Percentiles rank a stretch among this genome's conserved stretches.
Conservation (phyloP, 1,284 basidiomycete species). For the Papiliotrema fonsecae region DNA sequence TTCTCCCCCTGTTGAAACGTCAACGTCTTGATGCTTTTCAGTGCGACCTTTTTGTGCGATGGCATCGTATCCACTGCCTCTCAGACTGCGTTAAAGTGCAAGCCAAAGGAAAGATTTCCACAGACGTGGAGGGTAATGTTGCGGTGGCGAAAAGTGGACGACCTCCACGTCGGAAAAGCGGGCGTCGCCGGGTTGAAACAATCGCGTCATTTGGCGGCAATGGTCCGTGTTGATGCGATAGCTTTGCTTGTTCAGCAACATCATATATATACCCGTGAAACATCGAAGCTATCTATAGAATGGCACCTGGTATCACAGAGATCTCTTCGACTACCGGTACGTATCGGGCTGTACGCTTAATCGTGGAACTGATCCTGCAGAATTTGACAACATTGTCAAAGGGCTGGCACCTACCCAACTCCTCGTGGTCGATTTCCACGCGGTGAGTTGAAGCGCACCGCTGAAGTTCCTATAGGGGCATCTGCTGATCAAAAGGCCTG, state of each 20-base stretch:
- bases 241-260: too few relatives aligned
- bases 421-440: slow-evolving; percentile 42
- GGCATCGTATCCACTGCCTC: neutral
- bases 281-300: too few relatives aligned
- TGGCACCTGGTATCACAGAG: slow-evolving; percentile 5
- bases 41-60: slow-evolving; percentile 50
- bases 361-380: slow-evolving; percentile 12
- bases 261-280: too few relatives aligned
- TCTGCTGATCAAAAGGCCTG: slow-evolving; percentile 19
- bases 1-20: slow-evolving; percentile 68
- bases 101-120: slow-evolving; percentile 1
- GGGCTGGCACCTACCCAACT: slow-evolving; percentile 31
- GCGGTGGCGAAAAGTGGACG: too few relatives aligned
- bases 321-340: slow-evolving; percentile 2
- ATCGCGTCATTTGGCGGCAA: too few relatives aligned
- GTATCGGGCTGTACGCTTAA: neutral
- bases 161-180: too few relatives aligned
- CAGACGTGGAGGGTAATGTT: too few relatives aligned
- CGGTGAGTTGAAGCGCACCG: slow-evolving; percentile 17
- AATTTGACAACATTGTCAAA: slow-evolving; percentile 37
- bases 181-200: too few relatives aligned
- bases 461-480: neutral
- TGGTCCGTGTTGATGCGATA: too few relatives aligned
- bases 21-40: slow-evolving; percentile 65
- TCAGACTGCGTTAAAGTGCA: too few relatives aligned